These are phyloP conservation scores for Monilinia aucupariae DNA, from an alignment of 2,329 filamentous ascomycete species.

Conservation along the genomic window DNA sequence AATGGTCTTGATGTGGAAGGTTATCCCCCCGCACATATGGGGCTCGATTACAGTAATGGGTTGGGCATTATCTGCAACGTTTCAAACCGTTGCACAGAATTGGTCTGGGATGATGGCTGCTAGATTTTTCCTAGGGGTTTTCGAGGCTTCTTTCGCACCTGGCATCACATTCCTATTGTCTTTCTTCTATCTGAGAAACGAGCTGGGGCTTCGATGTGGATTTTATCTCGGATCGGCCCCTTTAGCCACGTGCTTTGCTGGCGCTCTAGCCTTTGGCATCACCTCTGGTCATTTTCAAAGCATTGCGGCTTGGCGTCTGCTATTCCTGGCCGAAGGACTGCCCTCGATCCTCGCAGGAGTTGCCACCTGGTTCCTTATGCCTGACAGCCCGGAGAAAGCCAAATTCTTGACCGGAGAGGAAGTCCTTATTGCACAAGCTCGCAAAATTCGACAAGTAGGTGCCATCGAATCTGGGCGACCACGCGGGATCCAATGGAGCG, in stretches of 20 bases:
- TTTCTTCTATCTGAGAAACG: conserved; percentile 46
- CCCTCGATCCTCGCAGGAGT: conserved; percentile 52
- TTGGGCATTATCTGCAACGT: conserved; percentile 40
- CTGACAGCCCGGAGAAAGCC: conserved; percentile 48
- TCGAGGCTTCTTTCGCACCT: conserved; percentile 37
- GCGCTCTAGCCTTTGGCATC: conserved; percentile 63
- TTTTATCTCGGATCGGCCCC: conserved; percentile 62
- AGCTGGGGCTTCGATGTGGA: conserved; percentile 65
- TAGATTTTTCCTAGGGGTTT: conserved; percentile 38
- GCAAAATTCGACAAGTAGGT: conserved; percentile 50
- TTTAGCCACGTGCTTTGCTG: conserved; percentile 63
- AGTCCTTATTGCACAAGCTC: conserved; percentile 47
- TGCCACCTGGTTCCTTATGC: conserved; percentile 50
- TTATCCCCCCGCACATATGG: conserved; percentile 38
- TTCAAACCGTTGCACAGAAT: conserved; percentile 38
- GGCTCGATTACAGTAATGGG: conserved; percentile 34
- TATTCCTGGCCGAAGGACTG: conserved; percentile 61
- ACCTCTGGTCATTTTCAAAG: conserved; percentile 49
- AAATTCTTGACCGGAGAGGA: conserved; percentile 43
- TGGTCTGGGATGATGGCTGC: conserved; percentile 36
- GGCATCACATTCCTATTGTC: conserved; percentile 42
- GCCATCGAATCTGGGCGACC: conserved; percentile 45
- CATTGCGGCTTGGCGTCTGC: conserved; percentile 56
- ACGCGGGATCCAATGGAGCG: conserved; percentile 41
- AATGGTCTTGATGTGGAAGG: conserved; percentile 38